Evolutionary conservation across 306 rosid genomes (phyloP).

Genomic region (peach (Prunus persica)): Prunus_persica_NCBIv2 NC_034016.1:17406501-17407000

Average conservation of each 20-base stretch:
- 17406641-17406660: background rate
- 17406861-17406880: constrained; percentile 14
- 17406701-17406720: background rate
- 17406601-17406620: background rate
- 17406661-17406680: background rate
- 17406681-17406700: background rate
- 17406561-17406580: background rate
- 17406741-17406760: background rate
- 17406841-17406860: background rate
- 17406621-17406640: background rate
- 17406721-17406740: background rate
- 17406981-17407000: constrained; percentile 12
- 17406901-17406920: constrained; percentile 99
- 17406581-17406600: background rate
- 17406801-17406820: background rate
- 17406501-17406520: background rate
- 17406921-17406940: constrained; percentile 88
- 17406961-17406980: constrained; percentile 72
- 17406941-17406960: constrained; percentile 92
- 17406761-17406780: background rate
- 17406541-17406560: background rate
- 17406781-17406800: background rate
- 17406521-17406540: background rate
- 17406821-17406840: background rate
- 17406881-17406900: constrained; percentile 7